Percentiles rank a stretch among this genome's conserved stretches.
Evolutionary conservation across 148 eudicot species (phyloP).

Genomic region (Silene latifolia): DNA sequence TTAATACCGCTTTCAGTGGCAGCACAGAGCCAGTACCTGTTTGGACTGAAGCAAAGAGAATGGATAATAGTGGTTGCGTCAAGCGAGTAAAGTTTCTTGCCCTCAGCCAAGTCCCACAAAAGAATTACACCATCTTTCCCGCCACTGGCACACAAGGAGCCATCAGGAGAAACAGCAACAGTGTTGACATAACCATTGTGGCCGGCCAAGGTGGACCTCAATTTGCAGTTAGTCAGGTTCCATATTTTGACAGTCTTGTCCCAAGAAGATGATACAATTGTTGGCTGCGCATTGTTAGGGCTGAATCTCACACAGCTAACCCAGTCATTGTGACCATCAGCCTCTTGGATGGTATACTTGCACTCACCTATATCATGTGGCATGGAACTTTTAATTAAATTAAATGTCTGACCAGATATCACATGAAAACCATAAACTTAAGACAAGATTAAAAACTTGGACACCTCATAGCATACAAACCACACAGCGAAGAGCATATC

Average conservation of each 20-base stretch:
- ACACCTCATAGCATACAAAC: too few species aligned
- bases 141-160: slow-evolving; percentile 84
- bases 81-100: slow-evolving; percentile 67
- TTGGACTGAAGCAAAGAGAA: slow-evolving; percentile 84
- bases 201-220: slow-evolving; percentile 62
- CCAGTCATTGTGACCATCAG: slow-evolving; percentile 72
- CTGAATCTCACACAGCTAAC: slow-evolving; percentile 86
- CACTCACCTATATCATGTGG: slow-evolving; percentile 44
- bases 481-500: too few species aligned
- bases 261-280: slow-evolving; percentile 84
- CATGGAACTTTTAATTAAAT: background rate
- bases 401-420: background rate
- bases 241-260: slow-evolving; percentile 84
- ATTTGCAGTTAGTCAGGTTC: slow-evolving; percentile 78
- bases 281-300: slow-evolving; percentile 60
- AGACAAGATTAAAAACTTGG: too few species aligned
- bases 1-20: slow-evolving; percentile 77
- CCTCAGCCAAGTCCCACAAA: slow-evolving; percentile 88
- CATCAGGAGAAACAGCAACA: slow-evolving; percentile 86
- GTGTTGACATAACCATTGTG: slow-evolving; percentile 81
- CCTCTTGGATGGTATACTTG: slow-evolving; percentile 81
- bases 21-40: slow-evolving; percentile 94
- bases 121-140: slow-evolving; percentile 76
- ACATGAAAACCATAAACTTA: background rate
- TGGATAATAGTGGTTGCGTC: slow-evolving; percentile 70